Evolutionary conservation across 768 basidiomycete genomes (phyloP).

Genomic region (Coprinellus aureogranulatus): DNA sequence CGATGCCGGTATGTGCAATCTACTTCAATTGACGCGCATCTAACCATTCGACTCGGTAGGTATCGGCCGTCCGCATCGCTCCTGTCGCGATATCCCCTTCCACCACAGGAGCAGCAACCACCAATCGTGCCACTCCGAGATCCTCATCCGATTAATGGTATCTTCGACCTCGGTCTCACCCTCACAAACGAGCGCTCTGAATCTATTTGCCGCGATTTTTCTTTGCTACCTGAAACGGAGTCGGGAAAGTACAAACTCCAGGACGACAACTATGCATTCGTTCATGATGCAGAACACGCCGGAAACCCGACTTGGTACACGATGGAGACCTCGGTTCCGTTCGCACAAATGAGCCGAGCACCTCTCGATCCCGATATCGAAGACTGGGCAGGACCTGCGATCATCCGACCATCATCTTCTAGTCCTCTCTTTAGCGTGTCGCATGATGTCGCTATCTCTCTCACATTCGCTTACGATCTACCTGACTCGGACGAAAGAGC

Average conservation of each 20-base stretch:
- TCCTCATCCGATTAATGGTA: constrained; percentile 52
- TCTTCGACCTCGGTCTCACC: constrained; percentile 49
- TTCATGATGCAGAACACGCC: constrained; percentile 31
- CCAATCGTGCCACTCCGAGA: constrained; percentile 56
- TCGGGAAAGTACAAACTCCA: constrained; percentile 48
- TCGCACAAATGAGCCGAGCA: constrained; percentile 29
- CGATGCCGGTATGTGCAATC: constrained; percentile 53
- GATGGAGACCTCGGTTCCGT: constrained; percentile 54
- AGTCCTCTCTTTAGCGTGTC: constrained; percentile 57
- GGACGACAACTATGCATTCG: constrained; percentile 50
- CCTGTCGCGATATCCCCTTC: constrained; percentile 51
- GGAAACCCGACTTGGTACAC: constrained; percentile 53
- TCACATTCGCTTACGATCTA: constrained; percentile 56
- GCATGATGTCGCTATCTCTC: constrained; percentile 52
- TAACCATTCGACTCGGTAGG: constrained; percentile 27
- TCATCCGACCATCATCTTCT: constrained; percentile 43
- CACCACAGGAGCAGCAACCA: constrained; percentile 56
- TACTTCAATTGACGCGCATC: not conserved
- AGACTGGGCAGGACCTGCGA: constrained; percentile 39
- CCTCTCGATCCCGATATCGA: constrained; percentile 21
- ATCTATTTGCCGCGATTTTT: constrained; percentile 35
- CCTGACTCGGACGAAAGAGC: constrained; percentile 33
- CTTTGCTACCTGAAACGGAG: constrained; percentile 49
- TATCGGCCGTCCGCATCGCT: constrained; percentile 41
- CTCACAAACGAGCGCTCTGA: constrained; percentile 19